Conservation (phyloP, 352 stramenopile genomes). For the Aphanomyces astaci region DNA sequence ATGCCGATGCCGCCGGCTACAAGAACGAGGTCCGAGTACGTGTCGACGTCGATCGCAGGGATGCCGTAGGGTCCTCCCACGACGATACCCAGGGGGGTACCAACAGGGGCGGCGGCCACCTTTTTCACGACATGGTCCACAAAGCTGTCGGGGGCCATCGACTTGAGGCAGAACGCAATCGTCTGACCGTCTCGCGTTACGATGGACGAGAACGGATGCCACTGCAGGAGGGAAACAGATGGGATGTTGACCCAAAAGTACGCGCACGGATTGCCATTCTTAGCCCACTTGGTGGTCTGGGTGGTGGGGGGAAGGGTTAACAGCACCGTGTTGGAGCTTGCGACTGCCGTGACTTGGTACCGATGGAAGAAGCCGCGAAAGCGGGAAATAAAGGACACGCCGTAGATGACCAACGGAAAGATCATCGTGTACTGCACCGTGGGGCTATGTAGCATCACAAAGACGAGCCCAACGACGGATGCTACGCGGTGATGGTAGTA, state of each 20-base stretch:
- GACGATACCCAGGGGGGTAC: constrained; percentile 44
- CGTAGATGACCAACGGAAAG: constrained; percentile 60
- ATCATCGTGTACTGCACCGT: constrained; percentile 46
- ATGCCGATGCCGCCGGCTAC: constrained; percentile 77
- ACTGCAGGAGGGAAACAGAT: constrained; percentile 53
- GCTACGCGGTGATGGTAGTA: constrained; percentile 68
- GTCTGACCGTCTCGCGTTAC: constrained; percentile 62
- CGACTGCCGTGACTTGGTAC: constrained; percentile 42
- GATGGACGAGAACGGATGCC: constrained; percentile 77
- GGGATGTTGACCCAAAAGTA: constrained; percentile 74
- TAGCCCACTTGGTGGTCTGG: constrained; percentile 52
- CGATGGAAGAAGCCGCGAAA: constrained; percentile 36
- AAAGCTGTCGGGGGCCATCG: constrained; percentile 36
- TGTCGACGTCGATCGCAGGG: constrained; percentile 64
- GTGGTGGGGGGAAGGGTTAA: constrained; percentile 44
- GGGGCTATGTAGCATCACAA: constrained; percentile 56
- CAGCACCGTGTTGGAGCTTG: constrained; percentile 37
- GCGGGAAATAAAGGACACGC: constrained; percentile 41
- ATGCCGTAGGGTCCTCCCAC: constrained; percentile 79
- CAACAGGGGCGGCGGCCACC: neutral
- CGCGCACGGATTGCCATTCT: constrained; percentile 46
- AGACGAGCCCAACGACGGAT: constrained; percentile 64
- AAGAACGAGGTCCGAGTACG: constrained; percentile 56
- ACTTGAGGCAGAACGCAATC: constrained; percentile 68
- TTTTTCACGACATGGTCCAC: constrained; percentile 33